Evolutionary conservation across 345 rosid species (phyloP).

Genomic region (Erysimum cheiranthoides): DNA sequence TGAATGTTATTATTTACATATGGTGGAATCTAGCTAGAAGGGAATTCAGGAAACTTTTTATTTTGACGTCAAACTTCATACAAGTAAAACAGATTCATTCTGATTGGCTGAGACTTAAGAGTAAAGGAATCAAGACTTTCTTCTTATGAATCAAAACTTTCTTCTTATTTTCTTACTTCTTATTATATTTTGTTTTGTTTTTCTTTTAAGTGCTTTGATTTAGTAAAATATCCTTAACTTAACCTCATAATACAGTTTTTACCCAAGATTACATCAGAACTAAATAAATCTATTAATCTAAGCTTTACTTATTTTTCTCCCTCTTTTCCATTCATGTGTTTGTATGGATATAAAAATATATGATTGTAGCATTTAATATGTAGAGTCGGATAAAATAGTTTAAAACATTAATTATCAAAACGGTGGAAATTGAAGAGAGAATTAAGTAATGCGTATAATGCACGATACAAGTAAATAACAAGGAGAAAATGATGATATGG

Average conservation of each 20-base stretch:
- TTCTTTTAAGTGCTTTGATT: neutral
- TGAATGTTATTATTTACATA: conserved; percentile 3
- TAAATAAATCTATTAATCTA: neutral
- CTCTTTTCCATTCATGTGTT: no score
- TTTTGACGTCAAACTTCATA: neutral
- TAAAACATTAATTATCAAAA: no score
- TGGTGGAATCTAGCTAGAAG: conserved; percentile 4
- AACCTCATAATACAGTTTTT: neutral
- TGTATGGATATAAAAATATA: no score
- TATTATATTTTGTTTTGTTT: neutral
- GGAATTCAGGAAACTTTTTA: neutral
- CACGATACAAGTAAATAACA: no score
- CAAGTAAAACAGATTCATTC: neutral
- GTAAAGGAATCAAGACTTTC: neutral
- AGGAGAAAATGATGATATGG: no score
- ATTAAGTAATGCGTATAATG: no score
- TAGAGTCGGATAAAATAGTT: no score
- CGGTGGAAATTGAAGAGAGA: no score
- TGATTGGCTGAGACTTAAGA: neutral
- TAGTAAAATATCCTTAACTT: neutral
- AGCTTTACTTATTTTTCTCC: no score
- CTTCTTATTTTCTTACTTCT: neutral
- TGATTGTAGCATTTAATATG: no score
- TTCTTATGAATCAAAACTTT: no score
- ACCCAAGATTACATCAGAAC: neutral